Conservation (phyloP, 495 filamentous ascomycete genomes). For the Aspergillus asperescens region DNA sequence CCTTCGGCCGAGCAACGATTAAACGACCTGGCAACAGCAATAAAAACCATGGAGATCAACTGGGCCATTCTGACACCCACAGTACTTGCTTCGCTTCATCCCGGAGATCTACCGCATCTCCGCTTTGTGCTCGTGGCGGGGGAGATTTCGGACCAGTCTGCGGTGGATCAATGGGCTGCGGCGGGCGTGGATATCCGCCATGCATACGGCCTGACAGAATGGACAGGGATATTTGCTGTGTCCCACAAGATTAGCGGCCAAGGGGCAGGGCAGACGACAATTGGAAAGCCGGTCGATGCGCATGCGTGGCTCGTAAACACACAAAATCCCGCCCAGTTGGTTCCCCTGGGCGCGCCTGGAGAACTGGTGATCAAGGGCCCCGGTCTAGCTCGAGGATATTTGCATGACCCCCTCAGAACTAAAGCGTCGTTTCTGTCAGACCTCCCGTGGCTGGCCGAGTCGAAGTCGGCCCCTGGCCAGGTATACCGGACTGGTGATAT, state of each 20-base stretch:
- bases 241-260: not conserved
- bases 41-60: slow-evolving; percentile 27
- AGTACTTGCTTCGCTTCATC: slow-evolving; percentile 28
- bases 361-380: slow-evolving; percentile 37
- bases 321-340: slow-evolving; percentile 26
- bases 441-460: slow-evolving; percentile 4
- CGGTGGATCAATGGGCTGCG: slow-evolving; percentile 37
- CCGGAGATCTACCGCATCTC: slow-evolving; percentile 22
- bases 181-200: slow-evolving; percentile 34
- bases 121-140: slow-evolving; percentile 9
- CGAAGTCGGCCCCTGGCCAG: not conserved
- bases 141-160: slow-evolving; percentile 31
- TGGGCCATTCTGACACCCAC: slow-evolving; percentile 35
- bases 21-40: slow-evolving; percentile 26
- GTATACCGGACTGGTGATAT: slow-evolving; percentile 11
- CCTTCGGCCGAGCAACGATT: slow-evolving; percentile 42
- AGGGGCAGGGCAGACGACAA: not conserved
- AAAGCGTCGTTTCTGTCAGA: not conserved
- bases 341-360: slow-evolving; percentile 40
- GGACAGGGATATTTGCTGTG: not conserved
- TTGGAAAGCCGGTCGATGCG: not conserved
- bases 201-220: slow-evolving; percentile 40
- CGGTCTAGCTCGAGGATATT: slow-evolving; percentile 17
- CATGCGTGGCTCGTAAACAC: slow-evolving; percentile 17
- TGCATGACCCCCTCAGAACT: slow-evolving; percentile 2